A percentile compares a stretch with the other conserved stretches of the same genome.
These are phyloP conservation scores for Annona squamosa DNA, from an alignment of 164 flowering plant genomes.

Conservation along the genomic window DNA sequence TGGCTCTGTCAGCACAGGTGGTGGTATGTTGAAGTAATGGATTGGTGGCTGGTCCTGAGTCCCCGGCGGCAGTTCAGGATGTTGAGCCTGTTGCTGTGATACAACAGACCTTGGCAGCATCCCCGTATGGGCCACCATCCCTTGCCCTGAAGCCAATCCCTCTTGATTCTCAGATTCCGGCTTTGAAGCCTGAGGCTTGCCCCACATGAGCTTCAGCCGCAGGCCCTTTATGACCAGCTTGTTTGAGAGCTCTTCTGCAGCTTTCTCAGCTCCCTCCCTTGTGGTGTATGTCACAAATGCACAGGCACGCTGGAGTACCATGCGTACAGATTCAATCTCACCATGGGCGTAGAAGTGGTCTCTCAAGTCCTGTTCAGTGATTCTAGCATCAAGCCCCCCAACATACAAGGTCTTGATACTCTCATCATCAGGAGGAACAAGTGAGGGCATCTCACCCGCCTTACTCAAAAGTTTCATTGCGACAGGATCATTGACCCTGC, in stretches of 20 bases:
- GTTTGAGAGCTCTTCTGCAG: slow-evolving; percentile 90
- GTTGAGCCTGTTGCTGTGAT: slow-evolving; percentile 76
- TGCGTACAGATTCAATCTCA: slow-evolving; percentile 83
- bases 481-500: slow-evolving; percentile 94
- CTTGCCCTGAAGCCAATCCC: slow-evolving; percentile 47
- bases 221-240: slow-evolving; percentile 82
- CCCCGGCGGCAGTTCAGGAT: slow-evolving; percentile 46
- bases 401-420: slow-evolving; percentile 87
- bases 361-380: slow-evolving; percentile 81
- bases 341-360: slow-evolving; percentile 91
- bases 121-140: slow-evolving; percentile 64
- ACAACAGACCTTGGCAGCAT: slow-evolving; percentile 80
- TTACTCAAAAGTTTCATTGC: slow-evolving; percentile 81
- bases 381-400: slow-evolving; percentile 78
- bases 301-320: slow-evolving; percentile 75
- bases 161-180: slow-evolving; percentile 47
- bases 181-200: slow-evolving; percentile 75
- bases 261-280: slow-evolving; percentile 91
- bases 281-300: slow-evolving; percentile 97
- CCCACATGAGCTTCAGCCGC: slow-evolving; percentile 90
- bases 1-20: slow-evolving; percentile 65
- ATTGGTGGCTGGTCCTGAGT: slow-evolving; percentile 47
- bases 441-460: slow-evolving; percentile 92
- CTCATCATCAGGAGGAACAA: slow-evolving; percentile 86
- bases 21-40: slow-evolving; percentile 78